phyloP scores from a whole-genome alignment of 163 green algal species.

The Scenedesmus sp. region DNA sequence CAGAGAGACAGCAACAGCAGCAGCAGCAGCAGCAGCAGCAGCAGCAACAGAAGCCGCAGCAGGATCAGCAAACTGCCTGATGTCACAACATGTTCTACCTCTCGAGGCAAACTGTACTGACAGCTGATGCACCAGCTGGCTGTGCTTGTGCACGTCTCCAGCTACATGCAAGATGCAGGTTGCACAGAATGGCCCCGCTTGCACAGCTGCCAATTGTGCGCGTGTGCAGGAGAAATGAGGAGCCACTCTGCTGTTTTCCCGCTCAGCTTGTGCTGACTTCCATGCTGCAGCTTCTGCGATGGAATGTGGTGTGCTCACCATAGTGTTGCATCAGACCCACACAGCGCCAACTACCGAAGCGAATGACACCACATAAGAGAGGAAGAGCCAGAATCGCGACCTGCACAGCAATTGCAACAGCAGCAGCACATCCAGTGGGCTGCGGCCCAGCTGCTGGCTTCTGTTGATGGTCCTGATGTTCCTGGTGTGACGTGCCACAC shows the following conservation, averaged over 20 bases:
- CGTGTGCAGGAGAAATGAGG: background rate
- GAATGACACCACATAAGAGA: constrained; percentile 87
- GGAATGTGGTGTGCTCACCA: constrained; percentile 23
- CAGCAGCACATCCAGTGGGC: background rate
- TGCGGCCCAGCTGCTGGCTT: too few species aligned
- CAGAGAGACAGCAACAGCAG: background rate
- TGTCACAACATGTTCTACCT: too few species aligned
- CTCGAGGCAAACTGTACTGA: too few species aligned
- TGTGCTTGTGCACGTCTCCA: background rate
- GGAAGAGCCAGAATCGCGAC: constrained; percentile 86
- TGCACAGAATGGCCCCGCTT: too few species aligned
- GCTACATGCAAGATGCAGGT: background rate
- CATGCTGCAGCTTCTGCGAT: background rate
- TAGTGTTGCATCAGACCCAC: constrained; percentile 86
- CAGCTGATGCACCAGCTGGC: background rate
- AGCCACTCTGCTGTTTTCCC: too few species aligned
- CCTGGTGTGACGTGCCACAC: too few species aligned
- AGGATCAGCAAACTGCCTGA: too few species aligned
- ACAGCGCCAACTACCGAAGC: constrained; percentile 74
- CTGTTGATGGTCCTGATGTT: too few species aligned
- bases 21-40: background rate
- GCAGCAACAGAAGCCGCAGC: too few species aligned
- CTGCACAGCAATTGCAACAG: constrained; percentile 46
- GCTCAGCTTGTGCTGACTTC: background rate
- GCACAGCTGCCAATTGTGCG: background rate